Evolutionary conservation across 1,284 basidiomycete genomes (phyloP).

Genomic region (Anthracocystis walkeri): DNA sequence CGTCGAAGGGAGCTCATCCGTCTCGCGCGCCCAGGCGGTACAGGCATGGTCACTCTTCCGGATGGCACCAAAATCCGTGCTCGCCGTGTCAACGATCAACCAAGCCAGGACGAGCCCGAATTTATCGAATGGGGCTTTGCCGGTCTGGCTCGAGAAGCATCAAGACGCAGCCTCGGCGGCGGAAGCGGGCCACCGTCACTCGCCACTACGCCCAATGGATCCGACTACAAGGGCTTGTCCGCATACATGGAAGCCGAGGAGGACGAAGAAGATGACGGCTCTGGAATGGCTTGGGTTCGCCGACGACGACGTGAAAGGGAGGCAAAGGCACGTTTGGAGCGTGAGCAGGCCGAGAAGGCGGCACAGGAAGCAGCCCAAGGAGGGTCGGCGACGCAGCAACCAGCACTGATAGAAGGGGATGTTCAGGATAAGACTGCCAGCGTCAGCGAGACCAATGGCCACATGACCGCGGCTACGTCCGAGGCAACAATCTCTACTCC

Average conservation of each 20-base stretch:
- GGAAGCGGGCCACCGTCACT: conserved; percentile 44
- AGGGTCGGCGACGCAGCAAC: neutral
- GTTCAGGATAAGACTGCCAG: neutral
- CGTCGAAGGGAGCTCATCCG: conserved; percentile 62
- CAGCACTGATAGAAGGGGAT: neutral
- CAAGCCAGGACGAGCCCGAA: conserved; percentile 50
- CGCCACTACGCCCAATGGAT: conserved; percentile 43
- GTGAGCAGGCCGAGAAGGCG: conserved; percentile 29
- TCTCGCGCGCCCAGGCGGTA: conserved; percentile 64
- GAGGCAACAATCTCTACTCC: neutral
- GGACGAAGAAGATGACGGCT: conserved; percentile 50
- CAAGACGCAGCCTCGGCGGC: conserved; percentile 42
- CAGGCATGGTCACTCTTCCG: conserved; percentile 67
- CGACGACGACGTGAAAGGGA: conserved; percentile 43
- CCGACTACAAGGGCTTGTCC: conserved; percentile 35
- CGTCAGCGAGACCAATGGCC: neutral
- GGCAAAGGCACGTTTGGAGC: conserved; percentile 35
- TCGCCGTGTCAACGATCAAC: conserved; percentile 60
- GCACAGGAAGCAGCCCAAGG: conserved; percentile 9
- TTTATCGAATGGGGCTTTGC: conserved; percentile 65
- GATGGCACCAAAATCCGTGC: conserved; percentile 66
- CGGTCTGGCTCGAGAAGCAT: conserved; percentile 56
- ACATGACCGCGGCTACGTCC: neutral
- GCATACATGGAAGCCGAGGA: conserved; percentile 34
- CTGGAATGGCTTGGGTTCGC: conserved; percentile 50